These are phyloP conservation scores for Colletotrichum orchidophilum DNA, from an alignment of 2,329 filamentous ascomycete genomes.

Conservation along the genomic window DNA sequence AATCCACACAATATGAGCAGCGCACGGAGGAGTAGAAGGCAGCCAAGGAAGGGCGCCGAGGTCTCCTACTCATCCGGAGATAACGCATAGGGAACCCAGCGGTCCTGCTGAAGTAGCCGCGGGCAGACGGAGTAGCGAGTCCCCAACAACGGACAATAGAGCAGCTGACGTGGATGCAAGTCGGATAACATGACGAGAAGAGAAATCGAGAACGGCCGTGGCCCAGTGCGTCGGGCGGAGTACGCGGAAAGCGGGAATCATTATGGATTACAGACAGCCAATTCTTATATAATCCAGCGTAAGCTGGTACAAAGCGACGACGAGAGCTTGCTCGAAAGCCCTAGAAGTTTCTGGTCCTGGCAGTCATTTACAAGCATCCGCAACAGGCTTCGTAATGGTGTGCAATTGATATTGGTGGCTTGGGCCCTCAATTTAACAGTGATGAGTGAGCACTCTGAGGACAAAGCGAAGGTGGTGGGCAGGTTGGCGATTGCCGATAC, in stretches of 20 bases:
- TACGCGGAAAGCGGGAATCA: not conserved
- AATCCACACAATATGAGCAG: not conserved
- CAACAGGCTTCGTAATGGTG: not conserved
- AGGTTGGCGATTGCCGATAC: not conserved
- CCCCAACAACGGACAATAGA: not conserved
- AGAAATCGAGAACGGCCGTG: not conserved
- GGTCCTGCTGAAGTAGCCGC: not conserved
- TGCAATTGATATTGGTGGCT: not conserved
- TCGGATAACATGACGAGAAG: not conserved
- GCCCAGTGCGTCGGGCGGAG: not conserved
- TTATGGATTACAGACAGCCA: not conserved
- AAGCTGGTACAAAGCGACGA: not conserved
- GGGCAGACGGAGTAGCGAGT: not conserved
- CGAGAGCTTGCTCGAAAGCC: not conserved
- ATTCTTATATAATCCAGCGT: not conserved
- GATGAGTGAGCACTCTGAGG: slow-evolving; percentile 6
- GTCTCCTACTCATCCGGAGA: not conserved
- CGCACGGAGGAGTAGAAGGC: not conserved
- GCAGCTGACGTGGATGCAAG: slow-evolving; percentile 1
- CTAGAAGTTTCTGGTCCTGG: not conserved
- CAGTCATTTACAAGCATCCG: not conserved
- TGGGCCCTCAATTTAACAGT: not conserved
- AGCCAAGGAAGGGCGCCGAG: not conserved
- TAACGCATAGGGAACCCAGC: not conserved
- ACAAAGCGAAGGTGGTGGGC: not conserved